Base-by-base conservation (phyloP, 106 monocot genomes). In the Phalaenopsis equestris region DNA sequence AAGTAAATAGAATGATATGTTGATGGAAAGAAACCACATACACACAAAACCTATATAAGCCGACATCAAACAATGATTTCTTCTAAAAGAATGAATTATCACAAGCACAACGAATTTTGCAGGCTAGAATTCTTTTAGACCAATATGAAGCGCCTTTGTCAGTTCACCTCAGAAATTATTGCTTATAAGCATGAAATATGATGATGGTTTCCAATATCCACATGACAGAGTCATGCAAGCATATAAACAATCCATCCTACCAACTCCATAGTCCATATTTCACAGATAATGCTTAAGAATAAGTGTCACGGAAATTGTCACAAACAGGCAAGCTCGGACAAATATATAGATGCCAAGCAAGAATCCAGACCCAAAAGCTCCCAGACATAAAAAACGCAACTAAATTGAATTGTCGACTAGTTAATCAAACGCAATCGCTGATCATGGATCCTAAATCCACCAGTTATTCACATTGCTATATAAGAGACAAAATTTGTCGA, bases 401-500 rank as follows among this genome's bases (percentile, higher is more conserved):
- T 49, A 43, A 76, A 76, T 49, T 76, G 15, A 76, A 76, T 76
- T 30, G 49, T 76, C 43, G 43, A 9, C 49, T 3, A 76, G 30
- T 76, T 76, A 76, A n/a, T 52, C 49, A 49, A 76, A 52, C 42
- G 16, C 21, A 43, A 48, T 24, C 30, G 21, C 48, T 15, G 52
- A 76, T 6, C 2, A n/a, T 49, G 23, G n/a, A 18, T 42, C 14
- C 38, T 18, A 42, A 72, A 74, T 4, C 43, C 41, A 42, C 19
- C 19, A 45, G 16, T 45, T 21, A 49, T 42, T 15, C 11, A 48
- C 48, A 49, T 52, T 47, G 1, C 42, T 52, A 47, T 16, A 49
- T 49, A 19, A n/a, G 30, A 76, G 49, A 11, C 76, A 76, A 76
- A 76, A 76, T 49, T 76, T 76, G 70, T 70, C 18, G 10, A 45